Evolutionary conservation across 345 rosid genomes (phyloP).

Genomic region (Euphorbia pulcherrima): DNA sequence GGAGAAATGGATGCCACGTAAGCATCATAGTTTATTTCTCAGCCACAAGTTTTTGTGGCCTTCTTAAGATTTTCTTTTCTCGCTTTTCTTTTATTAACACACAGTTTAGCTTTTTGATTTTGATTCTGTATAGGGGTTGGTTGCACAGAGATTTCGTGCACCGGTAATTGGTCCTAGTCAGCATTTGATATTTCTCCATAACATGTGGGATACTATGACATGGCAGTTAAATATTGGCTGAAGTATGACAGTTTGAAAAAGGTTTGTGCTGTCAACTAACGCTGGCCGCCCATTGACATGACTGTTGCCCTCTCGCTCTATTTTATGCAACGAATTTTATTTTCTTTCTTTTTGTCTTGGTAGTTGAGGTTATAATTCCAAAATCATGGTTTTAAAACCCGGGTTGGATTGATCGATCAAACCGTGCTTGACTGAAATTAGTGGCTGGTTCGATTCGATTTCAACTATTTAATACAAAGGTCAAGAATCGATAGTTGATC

Average conservation of each 20-base stretch:
- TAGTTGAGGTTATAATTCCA: not conserved
- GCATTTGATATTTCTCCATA: not conserved
- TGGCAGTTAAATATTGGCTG: slow-evolving; percentile 8
- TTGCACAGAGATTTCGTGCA: slow-evolving; percentile 18
- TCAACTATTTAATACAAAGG: too few relatives aligned
- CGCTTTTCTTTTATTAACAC: slow-evolving; percentile 14
- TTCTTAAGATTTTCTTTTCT: slow-evolving; percentile 39
- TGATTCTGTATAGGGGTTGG: slow-evolving; percentile 3
- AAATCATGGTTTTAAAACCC: too few relatives aligned
- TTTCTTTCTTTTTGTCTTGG: not conserved
- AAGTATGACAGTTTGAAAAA: not conserved
- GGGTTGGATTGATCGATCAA: too few relatives aligned
- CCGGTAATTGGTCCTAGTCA: slow-evolving; percentile 8
- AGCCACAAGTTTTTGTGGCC: slow-evolving; percentile 95
- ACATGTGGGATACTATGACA: not conserved
- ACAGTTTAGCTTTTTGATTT: not conserved
- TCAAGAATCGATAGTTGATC: too few relatives aligned
- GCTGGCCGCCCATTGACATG: not conserved
- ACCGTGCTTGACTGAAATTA: too few relatives aligned
- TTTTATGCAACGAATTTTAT: not conserved
- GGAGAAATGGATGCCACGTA: slow-evolving; percentile 64
- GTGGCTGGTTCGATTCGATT: too few relatives aligned
- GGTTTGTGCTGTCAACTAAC: not conserved
- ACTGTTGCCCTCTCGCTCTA: not conserved
- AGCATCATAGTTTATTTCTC: slow-evolving; percentile 52